These are phyloP conservation scores for Cryptosporidium ubiquitum DNA, from an alignment of 169 alveolate species.

Conservation along the genomic window DNA sequence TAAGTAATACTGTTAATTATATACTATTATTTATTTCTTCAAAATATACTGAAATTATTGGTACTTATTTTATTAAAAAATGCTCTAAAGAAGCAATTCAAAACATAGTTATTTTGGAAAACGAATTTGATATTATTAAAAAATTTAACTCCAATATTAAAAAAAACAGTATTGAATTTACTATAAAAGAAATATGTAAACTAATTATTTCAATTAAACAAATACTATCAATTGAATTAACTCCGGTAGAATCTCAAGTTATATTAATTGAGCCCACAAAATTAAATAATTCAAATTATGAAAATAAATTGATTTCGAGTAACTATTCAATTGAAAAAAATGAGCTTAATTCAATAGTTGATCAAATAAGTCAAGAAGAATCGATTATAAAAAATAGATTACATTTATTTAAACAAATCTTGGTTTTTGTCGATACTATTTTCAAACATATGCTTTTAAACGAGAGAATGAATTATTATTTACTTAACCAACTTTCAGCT, in stretches of 20 bases:
- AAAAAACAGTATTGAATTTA: neutral
- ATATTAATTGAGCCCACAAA: neutral
- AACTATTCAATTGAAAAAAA: neutral
- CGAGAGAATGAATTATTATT: neutral
- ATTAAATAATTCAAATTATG: neutral
- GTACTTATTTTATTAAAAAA: neutral
- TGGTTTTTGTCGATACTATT: neutral
- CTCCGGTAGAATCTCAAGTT: neutral
- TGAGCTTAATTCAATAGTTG: neutral
- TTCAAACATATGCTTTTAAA: conserved; percentile 1
- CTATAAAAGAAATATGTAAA: conserved; percentile 6
- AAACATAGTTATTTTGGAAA: neutral
- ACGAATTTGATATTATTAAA: neutral
- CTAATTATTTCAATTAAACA: neutral
- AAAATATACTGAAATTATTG: conserved; percentile 29
- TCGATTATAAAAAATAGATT: neutral
- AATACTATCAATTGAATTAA: neutral
- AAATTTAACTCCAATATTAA: neutral
- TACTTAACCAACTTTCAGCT: neutral
- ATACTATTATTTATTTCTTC: neutral
- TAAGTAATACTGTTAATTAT: neutral
- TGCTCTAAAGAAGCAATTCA: neutral
- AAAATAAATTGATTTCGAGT: neutral
- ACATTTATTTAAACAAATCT: neutral
- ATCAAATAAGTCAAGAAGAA: neutral